Conservation (phyloP, 768 basidiomycete species). For the Termitomyces sp. region DNA sequence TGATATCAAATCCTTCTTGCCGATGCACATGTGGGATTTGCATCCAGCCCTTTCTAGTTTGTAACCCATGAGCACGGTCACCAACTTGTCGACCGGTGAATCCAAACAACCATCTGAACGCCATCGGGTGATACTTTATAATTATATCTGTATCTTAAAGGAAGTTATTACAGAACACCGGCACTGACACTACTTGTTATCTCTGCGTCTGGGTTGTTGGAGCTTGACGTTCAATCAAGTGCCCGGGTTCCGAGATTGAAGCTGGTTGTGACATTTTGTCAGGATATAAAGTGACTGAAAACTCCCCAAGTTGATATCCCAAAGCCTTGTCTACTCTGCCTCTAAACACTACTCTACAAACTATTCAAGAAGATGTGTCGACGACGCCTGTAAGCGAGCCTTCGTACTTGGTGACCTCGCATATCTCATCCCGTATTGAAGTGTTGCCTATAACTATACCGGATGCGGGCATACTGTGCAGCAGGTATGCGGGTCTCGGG, state of each 20-base stretch:
- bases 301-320: neutral
- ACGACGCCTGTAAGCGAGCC: neutral
- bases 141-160: neutral
- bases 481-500: neutral
- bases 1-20: neutral
- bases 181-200: neutral
- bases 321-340: neutral
- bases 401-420: neutral
- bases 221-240: neutral
- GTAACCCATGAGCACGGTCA: neutral
- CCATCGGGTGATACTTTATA: neutral
- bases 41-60: neutral
- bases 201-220: neutral
- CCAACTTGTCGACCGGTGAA: neutral
- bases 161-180: neutral
- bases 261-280: neutral
- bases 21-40: neutral
- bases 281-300: neutral
- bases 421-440: neutral
- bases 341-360: neutral
- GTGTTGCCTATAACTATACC: neutral
- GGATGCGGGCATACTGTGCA: neutral
- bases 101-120: neutral
- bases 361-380: neutral
- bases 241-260: neutral